These are phyloP conservation scores for Pseudomicrostroma phylloplanum DNA, from an alignment of 1,284 basidiomycete species.

Conservation along the genomic window DNA sequence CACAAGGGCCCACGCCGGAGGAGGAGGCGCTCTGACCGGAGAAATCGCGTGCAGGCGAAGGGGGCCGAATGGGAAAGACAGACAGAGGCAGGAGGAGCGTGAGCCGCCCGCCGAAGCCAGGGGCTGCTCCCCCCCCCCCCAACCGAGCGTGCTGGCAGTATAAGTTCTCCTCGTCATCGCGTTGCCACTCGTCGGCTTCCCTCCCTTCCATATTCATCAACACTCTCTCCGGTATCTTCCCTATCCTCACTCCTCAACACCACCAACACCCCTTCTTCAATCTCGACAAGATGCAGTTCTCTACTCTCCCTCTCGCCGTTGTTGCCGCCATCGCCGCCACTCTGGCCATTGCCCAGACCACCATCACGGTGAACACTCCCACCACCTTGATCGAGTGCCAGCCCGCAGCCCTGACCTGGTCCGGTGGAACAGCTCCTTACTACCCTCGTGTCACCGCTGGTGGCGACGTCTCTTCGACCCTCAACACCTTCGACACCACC, in stretches of 20 bases:
- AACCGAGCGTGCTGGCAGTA: too few relatives aligned
- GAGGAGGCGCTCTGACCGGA: too few relatives aligned
- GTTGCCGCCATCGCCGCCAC: slow-evolving; percentile 19
- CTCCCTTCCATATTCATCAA: too few relatives aligned
- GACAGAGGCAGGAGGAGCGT: too few relatives aligned
- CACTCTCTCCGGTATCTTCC: background rate
- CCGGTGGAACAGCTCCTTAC: slow-evolving; percentile 20
- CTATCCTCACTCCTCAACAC: background rate
- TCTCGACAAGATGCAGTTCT: slow-evolving; percentile 5
- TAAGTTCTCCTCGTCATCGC: background rate
- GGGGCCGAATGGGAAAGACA: too few relatives aligned
- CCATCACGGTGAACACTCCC: slow-evolving; percentile 28
- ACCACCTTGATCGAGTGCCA: slow-evolving; percentile 29
- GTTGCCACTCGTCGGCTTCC: background rate
- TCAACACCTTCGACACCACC: slow-evolving; percentile 2
- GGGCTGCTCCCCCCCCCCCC: too few relatives aligned
- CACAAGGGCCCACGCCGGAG: too few relatives aligned
- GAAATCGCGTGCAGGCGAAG: too few relatives aligned
- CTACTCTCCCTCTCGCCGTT: slow-evolving; percentile 13
- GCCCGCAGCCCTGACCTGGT: slow-evolving; percentile 27
- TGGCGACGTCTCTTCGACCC: slow-evolving; percentile 8
- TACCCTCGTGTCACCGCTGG: slow-evolving; percentile 15
- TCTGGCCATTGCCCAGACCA: slow-evolving; percentile 17
- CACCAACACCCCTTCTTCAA: background rate
- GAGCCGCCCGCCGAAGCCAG: too few relatives aligned